Evolutionary conservation across 2,329 filamentous ascomycete genomes (phyloP).

Genomic region (Metarhizium guizhouense): DNA sequence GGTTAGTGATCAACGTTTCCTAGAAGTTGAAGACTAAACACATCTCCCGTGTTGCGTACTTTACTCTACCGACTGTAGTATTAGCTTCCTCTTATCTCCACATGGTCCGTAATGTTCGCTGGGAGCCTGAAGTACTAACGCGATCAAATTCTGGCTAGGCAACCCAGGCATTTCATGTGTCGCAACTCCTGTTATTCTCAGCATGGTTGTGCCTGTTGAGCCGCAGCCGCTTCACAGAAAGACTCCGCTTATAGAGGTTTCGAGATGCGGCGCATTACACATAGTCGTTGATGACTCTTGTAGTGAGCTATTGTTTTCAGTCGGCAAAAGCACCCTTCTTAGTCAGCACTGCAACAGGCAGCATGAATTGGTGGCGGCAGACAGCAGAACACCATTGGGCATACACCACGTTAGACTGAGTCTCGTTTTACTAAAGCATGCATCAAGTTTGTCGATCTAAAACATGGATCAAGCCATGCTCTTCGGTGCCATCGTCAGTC

Average conservation of each 20-base stretch:
- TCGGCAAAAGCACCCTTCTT: background rate
- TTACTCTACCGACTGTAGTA: too few relatives aligned
- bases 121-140: background rate
- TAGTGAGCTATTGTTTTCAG: background rate
- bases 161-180: background rate
- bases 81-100: background rate
- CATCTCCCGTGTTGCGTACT: too few relatives aligned
- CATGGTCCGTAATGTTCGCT: background rate
- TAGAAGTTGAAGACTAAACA: background rate
- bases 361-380: background rate
- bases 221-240: too few relatives aligned
- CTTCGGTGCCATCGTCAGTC: background rate
- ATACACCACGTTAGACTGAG: background rate
- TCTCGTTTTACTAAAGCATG: background rate
- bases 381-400: background rate
- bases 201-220: too few relatives aligned
- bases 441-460: background rate
- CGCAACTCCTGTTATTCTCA: background rate
- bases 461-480: background rate
- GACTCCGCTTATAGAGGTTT: background rate
- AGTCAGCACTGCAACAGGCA: too few relatives aligned
- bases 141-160: background rate
- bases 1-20: background rate
- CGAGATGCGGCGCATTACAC: background rate
- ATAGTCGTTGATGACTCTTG: background rate